Evolutionary conservation across 805 yeast genomes (phyloP), one percentile per base, ranked within the genome.

Genomic region (Wickerhamiella azyma): DNA sequence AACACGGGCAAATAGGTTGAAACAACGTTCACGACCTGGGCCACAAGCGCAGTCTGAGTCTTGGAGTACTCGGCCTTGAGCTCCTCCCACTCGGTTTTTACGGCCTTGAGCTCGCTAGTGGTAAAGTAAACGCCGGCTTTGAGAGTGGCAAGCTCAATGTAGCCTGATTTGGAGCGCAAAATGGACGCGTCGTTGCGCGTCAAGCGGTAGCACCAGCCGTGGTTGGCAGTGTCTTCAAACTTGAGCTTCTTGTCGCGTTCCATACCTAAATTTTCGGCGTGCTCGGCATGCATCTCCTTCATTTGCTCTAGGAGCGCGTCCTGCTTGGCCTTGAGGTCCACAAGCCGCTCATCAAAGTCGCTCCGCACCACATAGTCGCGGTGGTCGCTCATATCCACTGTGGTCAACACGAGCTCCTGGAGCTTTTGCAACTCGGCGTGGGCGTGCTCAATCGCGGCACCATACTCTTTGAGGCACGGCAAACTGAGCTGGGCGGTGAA

Each of bases 51-150:
- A 2, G 79, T 66, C 63, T 92, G 97, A 50, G 84, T 80, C 46
- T 66, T 67, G 50, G 81, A 77, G 61, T 89, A 89, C 48, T 78
- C 80, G 11, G 70, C 68, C 50, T 78, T 77, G 19, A 81, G 66
- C 39, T 75, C 75, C 11, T 66, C 64, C 53, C 77, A 78, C 48
- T 77, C 75, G 32, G 68, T 65, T 11, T 86, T 77, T 30, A 79
- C 66, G n/a, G 70, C 68, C 37, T 74, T 69, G 53, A 92, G 67
- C 50, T 71, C 71, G 37, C 67, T 62, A 1, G 94, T 85, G 9
- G 95, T 85, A 68, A 92, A 92, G 61, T 72, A 85, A 4, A 89
- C 89, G 48, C 99, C 99, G 1, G 96, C 94, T 60, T 92, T 92
- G 26, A 85, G 94, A 0, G 96, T 89, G 43, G 86, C 83, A 38